Base-by-base conservation (phyloP, 148 eudicot genomes). In the Chenopodium suecicum region DNA sequence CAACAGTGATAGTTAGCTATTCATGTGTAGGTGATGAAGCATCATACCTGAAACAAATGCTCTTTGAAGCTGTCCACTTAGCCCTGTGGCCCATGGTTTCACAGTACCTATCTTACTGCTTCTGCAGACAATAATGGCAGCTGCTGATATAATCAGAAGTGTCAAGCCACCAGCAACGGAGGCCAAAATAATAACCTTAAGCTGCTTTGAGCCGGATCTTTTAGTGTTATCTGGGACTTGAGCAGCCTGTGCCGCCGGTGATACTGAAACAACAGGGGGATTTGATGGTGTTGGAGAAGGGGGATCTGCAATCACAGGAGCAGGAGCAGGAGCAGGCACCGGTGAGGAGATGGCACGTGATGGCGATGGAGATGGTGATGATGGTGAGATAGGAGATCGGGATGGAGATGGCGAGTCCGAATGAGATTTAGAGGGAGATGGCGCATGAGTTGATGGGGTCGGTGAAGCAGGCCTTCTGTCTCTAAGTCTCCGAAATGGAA, bases 61-160 rank as follows among this genome's bases (percentile, higher is more conserved):
- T 79, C 88, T 92, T 88, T 91, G 94, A 76, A 91, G 92, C 88
- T 91, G 94, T 74, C 94, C 98, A 79, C 98, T 94, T 72, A 91
- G 86, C 23, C 98, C 98, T 9, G 97, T 90, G 20, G 89, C 90
- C 98, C 98, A 94, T 37, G 98, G 98, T 81, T 85, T 91, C 54
- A 93, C 91, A 46, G 93, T 82, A 74, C 85, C 91, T 77, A 88
- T 82, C 85, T 87, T 91, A 82, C 84, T 87, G 29, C 81, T 85
- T 80, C 90, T 86, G 76, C 88, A 89, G 72, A 87, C 37, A 41
- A 86, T 13, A 69, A 92, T 17, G 46, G 81, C 88, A 52, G 86
- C 31, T 2, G 71, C 87, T 12, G 84, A 60, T 73, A 90, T n/a
- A 64, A 88, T 73, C 16, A 89, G 41, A 41, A 91, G 76, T 20